Percentiles rank a stretch among this genome's conserved stretches.
These are phyloP conservation scores for Aspergillus carbonarius DNA, from an alignment of 2,329 filamentous ascomycete species.

Conservation along the genomic window DNA sequence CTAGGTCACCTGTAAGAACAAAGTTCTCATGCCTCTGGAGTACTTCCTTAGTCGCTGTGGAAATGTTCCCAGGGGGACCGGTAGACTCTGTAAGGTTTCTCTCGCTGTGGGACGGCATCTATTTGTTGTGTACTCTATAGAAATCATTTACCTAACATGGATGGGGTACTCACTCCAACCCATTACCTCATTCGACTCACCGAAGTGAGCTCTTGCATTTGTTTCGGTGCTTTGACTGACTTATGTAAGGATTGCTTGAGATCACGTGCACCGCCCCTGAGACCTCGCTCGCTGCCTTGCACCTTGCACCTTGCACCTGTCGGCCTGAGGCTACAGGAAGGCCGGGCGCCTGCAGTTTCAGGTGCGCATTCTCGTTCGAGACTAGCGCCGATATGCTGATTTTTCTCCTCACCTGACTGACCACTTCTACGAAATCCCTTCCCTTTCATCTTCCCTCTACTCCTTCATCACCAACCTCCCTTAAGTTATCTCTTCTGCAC, in stretches of 20 bases:
- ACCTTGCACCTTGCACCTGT: too few relatives aligned
- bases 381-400: slow-evolving; percentile 10
- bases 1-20: neutral
- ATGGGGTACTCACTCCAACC: neutral
- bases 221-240: slow-evolving; percentile 2
- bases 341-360: neutral
- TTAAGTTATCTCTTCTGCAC: neutral
- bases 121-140: neutral
- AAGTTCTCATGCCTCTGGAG: neutral
- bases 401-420: slow-evolving; percentile 23
- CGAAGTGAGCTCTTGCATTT: neutral
- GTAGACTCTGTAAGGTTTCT: neutral
- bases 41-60: neutral
- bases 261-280: neutral
- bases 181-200: slow-evolving; percentile 16
- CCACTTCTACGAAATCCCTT: slow-evolving; percentile 7
- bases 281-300: too few relatives aligned
- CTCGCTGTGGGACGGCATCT: neutral
- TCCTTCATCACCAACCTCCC: neutral
- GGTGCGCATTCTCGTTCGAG: slow-evolving; percentile 5
- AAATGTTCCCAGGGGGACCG: neutral
- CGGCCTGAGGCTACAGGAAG: neutral
- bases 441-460: slow-evolving; percentile 2
- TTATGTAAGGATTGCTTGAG: neutral
- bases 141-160: neutral